A percentile compares a stretch with the other conserved stretches of the same genome.
phyloP scores from a whole-genome alignment of 352 stramenopile species.

The Globisporangium takayamanum region DNA sequence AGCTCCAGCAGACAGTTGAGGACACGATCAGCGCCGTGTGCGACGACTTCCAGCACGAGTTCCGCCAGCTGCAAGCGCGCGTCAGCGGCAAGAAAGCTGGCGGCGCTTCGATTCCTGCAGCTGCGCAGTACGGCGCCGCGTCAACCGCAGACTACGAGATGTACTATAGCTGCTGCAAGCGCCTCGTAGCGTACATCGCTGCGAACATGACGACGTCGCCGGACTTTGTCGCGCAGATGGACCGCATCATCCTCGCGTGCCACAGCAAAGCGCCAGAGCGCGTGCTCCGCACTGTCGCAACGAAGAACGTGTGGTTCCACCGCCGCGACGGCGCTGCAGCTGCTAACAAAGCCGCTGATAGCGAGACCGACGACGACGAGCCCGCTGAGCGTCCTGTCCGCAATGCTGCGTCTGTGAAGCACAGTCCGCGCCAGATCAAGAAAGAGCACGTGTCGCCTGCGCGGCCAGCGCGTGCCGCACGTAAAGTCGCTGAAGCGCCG shows the following conservation, averaged over 20 bases:
- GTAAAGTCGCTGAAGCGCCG: neutral
- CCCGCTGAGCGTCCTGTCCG: neutral
- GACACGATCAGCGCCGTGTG: conserved; percentile 49
- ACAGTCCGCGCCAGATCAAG: conserved; percentile 2
- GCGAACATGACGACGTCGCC: conserved; percentile 55
- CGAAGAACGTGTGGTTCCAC: conserved; percentile 60
- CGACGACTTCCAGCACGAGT: conserved; percentile 27
- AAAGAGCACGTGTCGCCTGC: conserved; percentile 3
- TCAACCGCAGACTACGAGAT: conserved; percentile 37
- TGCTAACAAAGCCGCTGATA: neutral
- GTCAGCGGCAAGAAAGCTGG: conserved; percentile 4
- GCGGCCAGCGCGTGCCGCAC: conserved; percentile 1
- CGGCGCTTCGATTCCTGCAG: conserved; percentile 9
- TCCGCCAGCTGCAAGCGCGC: neutral
- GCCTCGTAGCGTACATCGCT: conserved; percentile 54
- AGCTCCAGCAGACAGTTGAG: conserved; percentile 37
- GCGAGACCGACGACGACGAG: conserved; percentile 8
- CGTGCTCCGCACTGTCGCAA: conserved; percentile 51
- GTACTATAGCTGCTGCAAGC: conserved; percentile 52
- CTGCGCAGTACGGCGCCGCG: conserved; percentile 11
- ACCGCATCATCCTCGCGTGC: conserved; percentile 61
- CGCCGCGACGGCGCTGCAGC: conserved; percentile 5
- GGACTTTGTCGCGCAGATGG: conserved; percentile 57
- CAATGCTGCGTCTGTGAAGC: neutral
- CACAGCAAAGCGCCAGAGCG: conserved; percentile 45